A percentile compares a stretch with the other conserved stretches of the same genome.
Conservation (phyloP, 1,284 basidiomycete genomes). For the Tilletia walkeri region DNA sequence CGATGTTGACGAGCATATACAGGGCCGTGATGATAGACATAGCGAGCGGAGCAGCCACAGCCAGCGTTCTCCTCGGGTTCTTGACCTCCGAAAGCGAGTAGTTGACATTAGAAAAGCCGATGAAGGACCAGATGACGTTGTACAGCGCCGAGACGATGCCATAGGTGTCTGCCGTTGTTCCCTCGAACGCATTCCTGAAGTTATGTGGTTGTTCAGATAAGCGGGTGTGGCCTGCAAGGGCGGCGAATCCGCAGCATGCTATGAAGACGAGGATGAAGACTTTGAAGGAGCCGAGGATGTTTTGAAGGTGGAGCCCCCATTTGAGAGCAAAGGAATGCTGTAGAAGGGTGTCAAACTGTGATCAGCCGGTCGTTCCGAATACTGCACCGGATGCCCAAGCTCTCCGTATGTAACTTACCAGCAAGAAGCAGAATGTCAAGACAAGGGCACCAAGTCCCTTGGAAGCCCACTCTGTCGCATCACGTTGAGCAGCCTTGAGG, state of each 20-base stretch:
- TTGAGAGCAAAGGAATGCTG: conserved; percentile 48
- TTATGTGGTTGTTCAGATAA: conserved; percentile 59
- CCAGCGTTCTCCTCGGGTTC: conserved; percentile 60
- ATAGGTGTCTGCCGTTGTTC: conserved; percentile 59
- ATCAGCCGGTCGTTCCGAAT: conserved; percentile 20
- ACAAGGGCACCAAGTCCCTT: conserved; percentile 66
- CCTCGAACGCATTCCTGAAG: conserved; percentile 61
- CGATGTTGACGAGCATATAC: conserved; percentile 62
- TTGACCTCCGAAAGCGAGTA: conserved; percentile 64
- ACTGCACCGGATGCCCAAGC: conserved; percentile 26
- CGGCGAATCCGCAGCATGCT: conserved; percentile 63
- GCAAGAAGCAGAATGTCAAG: conserved; percentile 56
- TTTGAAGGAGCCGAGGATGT: conserved; percentile 68
- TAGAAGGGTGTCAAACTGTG: background rate
- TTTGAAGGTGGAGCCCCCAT: conserved; percentile 68
- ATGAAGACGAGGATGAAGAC: conserved; percentile 65
- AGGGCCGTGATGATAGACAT: conserved; percentile 60
- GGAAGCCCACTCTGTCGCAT: conserved; percentile 60
- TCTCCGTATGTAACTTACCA: conserved; percentile 60
- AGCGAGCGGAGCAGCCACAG: conserved; percentile 64
- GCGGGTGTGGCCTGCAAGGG: conserved; percentile 60
- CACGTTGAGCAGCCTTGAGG: conserved; percentile 61
- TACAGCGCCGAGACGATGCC: conserved; percentile 43
- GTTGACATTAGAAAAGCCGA: conserved; percentile 63
- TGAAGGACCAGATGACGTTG: conserved; percentile 60